phyloP scores from a whole-genome alignment of 1,139 yeast genomes.

The Schwanniomyces etchellsii region DNA sequence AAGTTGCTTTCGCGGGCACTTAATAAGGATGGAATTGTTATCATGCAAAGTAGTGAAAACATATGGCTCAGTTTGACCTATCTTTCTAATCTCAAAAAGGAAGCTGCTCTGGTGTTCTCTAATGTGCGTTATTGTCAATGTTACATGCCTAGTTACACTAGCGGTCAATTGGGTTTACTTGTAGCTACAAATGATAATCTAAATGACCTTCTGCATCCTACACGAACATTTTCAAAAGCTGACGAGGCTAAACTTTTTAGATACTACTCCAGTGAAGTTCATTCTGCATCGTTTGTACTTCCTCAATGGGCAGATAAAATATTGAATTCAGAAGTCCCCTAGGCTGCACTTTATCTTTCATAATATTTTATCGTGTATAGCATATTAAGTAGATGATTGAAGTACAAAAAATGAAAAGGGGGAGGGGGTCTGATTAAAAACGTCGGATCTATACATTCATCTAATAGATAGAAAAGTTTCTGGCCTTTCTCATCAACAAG shows the following conservation, averaged over 20 bases:
- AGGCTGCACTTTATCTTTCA: too few relatives aligned
- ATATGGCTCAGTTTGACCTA: slow-evolving; percentile 82
- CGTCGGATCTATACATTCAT: too few relatives aligned
- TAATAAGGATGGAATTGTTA: slow-evolving; percentile 68
- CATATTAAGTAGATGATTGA: too few relatives aligned
- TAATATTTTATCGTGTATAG: too few relatives aligned
- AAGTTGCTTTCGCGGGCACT: slow-evolving; percentile 64
- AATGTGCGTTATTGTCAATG: slow-evolving; percentile 78
- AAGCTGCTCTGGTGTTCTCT: slow-evolving; percentile 68
- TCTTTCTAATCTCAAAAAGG: slow-evolving; percentile 51
- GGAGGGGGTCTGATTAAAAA: too few relatives aligned
- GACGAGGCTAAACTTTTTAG: slow-evolving; percentile 51
- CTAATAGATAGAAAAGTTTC: too few relatives aligned
- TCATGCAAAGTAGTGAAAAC: slow-evolving; percentile 89
- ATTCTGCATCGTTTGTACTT: slow-evolving; percentile 72
- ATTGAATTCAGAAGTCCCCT: too few relatives aligned
- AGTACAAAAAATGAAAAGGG: too few relatives aligned
- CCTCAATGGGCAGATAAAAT: slow-evolving; percentile 75
- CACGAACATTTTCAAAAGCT: slow-evolving; percentile 36
- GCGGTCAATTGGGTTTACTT: slow-evolving; percentile 89
- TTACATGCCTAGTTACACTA: slow-evolving; percentile 93
- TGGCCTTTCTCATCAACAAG: too few relatives aligned
- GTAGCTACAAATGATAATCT: slow-evolving; percentile 63
- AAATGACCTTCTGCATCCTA: slow-evolving; percentile 51
- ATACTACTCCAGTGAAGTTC: slow-evolving; percentile 73